These are phyloP conservation scores for Suhomyces vadensis DNA, from an alignment of 805 yeast species.

Conservation along the genomic window DNA sequence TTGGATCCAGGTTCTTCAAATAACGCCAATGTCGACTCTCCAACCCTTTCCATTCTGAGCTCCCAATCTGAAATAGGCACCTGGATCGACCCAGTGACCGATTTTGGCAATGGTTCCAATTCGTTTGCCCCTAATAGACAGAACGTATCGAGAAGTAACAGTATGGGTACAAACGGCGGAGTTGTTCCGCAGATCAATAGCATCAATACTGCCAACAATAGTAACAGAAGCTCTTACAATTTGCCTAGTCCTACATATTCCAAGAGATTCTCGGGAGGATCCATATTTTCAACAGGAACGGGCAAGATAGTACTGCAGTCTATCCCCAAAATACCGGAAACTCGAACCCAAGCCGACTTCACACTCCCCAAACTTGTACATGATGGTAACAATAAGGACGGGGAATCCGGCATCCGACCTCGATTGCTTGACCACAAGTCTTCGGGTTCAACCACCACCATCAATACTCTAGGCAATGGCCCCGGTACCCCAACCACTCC, in stretches of 20 bases:
- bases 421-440: conserved; percentile 26
- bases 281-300: conserved; percentile 42
- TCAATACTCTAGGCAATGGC: conserved; percentile 5
- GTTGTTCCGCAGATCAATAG: not conserved
- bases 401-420: conserved; percentile 17
- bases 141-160: conserved; percentile 6
- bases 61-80: conserved; percentile 12
- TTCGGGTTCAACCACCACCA: conserved; percentile 10
- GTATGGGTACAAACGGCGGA: conserved; percentile 3
- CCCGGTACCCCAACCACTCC: conserved; percentile 7
- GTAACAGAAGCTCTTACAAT: conserved; percentile 7
- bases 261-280: conserved; percentile 39
- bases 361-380: conserved; percentile 14
- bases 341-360: conserved; percentile 15
- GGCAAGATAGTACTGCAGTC: conserved; percentile 39
- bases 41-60: conserved; percentile 28
- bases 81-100: conserved; percentile 11
- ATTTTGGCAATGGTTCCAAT: conserved; percentile 13
- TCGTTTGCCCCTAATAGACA: conserved; percentile 19
- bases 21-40: conserved; percentile 22
- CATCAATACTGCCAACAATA: conserved; percentile 1
- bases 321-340: conserved; percentile 18
- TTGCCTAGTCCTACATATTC: conserved; percentile 23
- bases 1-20: conserved; percentile 39
- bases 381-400: conserved; percentile 6